phyloP scores from a whole-genome alignment of 805 yeast genomes.

The Starmerella tilneyi region DNA sequence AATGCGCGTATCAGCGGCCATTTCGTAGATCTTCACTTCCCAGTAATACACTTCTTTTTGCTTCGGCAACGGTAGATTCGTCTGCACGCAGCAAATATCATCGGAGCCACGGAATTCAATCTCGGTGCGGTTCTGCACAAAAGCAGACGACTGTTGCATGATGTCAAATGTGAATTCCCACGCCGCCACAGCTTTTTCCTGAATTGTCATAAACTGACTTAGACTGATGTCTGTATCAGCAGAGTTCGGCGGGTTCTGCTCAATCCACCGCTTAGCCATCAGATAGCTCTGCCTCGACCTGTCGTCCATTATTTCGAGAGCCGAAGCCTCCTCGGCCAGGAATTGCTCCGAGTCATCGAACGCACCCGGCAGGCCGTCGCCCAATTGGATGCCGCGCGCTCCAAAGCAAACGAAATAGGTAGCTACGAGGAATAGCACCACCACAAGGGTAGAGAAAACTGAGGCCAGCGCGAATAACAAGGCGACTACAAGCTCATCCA shows the following conservation, averaged over 20 bases:
- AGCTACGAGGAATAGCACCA: slow-evolving; percentile 13
- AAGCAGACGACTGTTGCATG: slow-evolving; percentile 44
- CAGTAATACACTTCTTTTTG: slow-evolving; percentile 79
- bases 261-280: slow-evolving; percentile 45
- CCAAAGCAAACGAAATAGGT: slow-evolving; percentile 17
- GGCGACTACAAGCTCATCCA: slow-evolving; percentile 11
- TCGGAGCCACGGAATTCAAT: slow-evolving; percentile 39
- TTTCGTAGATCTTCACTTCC: slow-evolving; percentile 73
- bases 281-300: slow-evolving; percentile 48
- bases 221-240: slow-evolving; percentile 38
- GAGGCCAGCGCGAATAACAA: slow-evolving; percentile 15
- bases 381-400: slow-evolving; percentile 29
- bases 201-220: slow-evolving; percentile 56
- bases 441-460: slow-evolving; percentile 10
- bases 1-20: slow-evolving; percentile 40
- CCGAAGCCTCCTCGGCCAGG: slow-evolving; percentile 50
- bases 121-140: slow-evolving; percentile 55
- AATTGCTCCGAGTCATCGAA: slow-evolving; percentile 54
- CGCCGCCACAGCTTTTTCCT: slow-evolving; percentile 80
- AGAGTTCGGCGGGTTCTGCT: slow-evolving; percentile 37
- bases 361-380: slow-evolving; percentile 44
- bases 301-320: slow-evolving; percentile 52
- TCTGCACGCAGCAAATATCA: slow-evolving; percentile 53
- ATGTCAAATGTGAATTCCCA: slow-evolving; percentile 62
- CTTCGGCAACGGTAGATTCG: slow-evolving; percentile 77